Percentiles rank a stretch among this genome's conserved stretches.
These are phyloP conservation scores for Fraxinus cuspidata DNA, from an alignment of 257 asterid genomes.

Conservation along the genomic window DNA sequence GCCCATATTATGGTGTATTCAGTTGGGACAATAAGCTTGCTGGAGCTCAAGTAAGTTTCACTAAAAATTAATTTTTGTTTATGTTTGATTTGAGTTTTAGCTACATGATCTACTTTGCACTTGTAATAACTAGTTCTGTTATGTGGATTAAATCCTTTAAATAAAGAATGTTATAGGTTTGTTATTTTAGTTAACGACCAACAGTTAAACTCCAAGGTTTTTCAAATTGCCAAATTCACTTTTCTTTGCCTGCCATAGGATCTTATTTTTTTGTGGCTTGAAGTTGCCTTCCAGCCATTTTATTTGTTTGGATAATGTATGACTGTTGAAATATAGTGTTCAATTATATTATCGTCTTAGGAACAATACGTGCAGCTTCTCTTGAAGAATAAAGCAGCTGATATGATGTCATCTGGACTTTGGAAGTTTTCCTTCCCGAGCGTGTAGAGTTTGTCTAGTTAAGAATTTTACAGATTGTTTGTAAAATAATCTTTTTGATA, in stretches of 20 bases:
- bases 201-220: slow-evolving; percentile 6
- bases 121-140: neutral
- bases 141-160: slow-evolving; percentile 2
- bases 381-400: neutral
- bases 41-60: slow-evolving; percentile 78
- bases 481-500: slow-evolving; percentile 18
- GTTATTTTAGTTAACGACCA: neutral
- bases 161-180: neutral
- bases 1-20: slow-evolving; percentile 85
- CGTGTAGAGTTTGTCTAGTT: slow-evolving; percentile 11
- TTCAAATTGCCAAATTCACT: neutral
- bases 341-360: neutral
- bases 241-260: neutral
- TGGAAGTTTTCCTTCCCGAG: neutral
- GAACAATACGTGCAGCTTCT: neutral
- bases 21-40: slow-evolving; percentile 97
- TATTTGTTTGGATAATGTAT: neutral
- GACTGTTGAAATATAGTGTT: neutral
- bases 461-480: slow-evolving; percentile 10
- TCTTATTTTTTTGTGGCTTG: neutral
- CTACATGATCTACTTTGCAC: slow-evolving; percentile 1
- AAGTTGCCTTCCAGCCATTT: neutral
- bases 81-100: neutral
- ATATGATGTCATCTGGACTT: neutral
- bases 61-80: neutral